A percentile compares a stretch with the other conserved stretches of the same genome.
Evolutionary conservation across 2,329 filamentous ascomycete genomes (phyloP).

Genomic region (Emydomyces testavorans): DNA sequence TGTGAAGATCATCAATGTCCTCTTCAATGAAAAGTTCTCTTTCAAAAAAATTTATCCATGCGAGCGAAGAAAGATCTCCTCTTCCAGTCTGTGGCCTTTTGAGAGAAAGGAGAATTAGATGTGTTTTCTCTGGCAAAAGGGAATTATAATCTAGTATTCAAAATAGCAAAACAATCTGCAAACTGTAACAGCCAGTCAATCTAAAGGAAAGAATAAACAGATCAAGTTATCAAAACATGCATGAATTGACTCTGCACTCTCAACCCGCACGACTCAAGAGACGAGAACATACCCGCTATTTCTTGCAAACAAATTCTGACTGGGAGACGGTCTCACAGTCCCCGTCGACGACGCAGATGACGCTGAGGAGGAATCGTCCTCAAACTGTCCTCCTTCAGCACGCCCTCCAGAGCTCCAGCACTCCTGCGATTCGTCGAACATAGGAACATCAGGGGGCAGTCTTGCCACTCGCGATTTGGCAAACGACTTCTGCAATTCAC

Average conservation of each 20-base stretch:
- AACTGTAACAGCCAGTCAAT: background rate
- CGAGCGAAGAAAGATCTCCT: conserved; percentile 44
- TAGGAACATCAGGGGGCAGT: conserved; percentile 46
- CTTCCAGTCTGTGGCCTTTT: conserved; percentile 9
- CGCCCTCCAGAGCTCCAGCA: conserved; percentile 23
- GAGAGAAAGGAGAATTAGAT: conserved; percentile 7
- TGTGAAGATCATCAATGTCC: conserved; percentile 30
- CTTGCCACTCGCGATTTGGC: conserved; percentile 61
- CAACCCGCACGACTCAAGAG: conserved; percentile 5
- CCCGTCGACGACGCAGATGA: conserved; percentile 88
- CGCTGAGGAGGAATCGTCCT: conserved; percentile 58
- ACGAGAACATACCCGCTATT: conserved; percentile 49
- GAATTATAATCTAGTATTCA: background rate
- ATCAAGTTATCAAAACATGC: background rate
- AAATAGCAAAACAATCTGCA: background rate
- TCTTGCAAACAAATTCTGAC: conserved; percentile 60
- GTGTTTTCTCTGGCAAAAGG: background rate
- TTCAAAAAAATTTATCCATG: conserved; percentile 86
- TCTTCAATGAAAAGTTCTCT: conserved; percentile 63
- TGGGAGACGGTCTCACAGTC: conserved; percentile 72
- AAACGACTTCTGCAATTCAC: conserved; percentile 67
- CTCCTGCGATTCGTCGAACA: conserved; percentile 33
- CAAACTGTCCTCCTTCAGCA: conserved; percentile 24
- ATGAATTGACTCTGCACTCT: too few species aligned
- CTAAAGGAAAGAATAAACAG: background rate